Conservation (phyloP, 1,139 yeast species). For the Kodamaea plutei region DNA sequence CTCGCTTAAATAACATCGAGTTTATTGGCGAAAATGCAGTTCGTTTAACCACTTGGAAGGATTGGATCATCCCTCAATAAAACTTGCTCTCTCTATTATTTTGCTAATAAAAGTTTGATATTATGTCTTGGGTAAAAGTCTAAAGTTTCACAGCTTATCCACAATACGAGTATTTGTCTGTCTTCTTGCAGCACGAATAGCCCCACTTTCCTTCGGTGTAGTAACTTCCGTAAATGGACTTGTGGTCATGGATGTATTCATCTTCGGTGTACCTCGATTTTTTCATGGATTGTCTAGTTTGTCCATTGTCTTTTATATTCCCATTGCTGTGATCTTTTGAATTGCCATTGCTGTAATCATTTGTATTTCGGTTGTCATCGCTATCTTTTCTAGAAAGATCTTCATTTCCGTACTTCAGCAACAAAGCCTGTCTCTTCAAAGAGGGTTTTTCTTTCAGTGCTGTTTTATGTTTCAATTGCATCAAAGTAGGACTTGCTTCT, state of each 20-base stretch:
- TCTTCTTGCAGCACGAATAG: conserved; percentile 39
- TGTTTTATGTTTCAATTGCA: conserved; percentile 43
- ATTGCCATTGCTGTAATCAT: conserved; percentile 37
- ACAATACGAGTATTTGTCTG: conserved; percentile 5
- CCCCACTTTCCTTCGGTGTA: conserved; percentile 50
- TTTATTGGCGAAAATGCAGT: conserved; percentile 15
- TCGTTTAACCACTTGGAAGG: conserved; percentile 17
- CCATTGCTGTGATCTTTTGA: conserved; percentile 27
- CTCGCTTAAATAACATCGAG: conserved; percentile 15
- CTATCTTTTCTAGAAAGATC: no score
- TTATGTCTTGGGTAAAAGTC: no score
- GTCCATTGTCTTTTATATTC: conserved; percentile 13
- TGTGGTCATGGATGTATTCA: conserved; percentile 33
- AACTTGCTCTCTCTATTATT: no score
- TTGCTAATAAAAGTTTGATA: no score
- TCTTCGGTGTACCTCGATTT: conserved; percentile 36
- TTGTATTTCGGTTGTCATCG: no score
- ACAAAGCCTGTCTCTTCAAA: no score
- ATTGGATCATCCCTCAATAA: conserved; percentile 15
- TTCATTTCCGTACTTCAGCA: no score
- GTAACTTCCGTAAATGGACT: conserved; percentile 46
- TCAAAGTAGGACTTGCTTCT: conserved; percentile 61
- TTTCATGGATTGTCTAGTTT: conserved; percentile 4
- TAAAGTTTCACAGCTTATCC: no score
- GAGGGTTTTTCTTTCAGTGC: conserved; percentile 18